Base-by-base conservation (phyloP, 2,329 filamentous ascomycete genomes). In the Aspergillus eucalypticola region DNA sequence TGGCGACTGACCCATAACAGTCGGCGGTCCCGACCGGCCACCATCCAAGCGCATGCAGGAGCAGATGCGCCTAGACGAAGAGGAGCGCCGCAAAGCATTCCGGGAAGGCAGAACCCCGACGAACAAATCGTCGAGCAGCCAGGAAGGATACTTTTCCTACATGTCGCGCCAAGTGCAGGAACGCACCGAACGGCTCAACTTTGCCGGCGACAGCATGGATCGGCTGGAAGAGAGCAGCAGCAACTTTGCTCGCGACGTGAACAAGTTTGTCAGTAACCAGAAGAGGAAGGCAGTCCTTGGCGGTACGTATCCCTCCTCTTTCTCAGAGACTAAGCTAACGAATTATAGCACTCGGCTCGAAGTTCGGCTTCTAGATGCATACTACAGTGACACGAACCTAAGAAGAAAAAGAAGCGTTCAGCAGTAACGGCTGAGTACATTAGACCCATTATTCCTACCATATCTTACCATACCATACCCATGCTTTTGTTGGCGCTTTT, bases 101-200 rank as follows among this genome's bases (percentile, higher is more conserved):
- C 64, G 75, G 63, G 76, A 74, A 67, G 79, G 57, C 71, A 72
- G 61, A 67, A 73, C 75, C 0, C 68, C 74, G 3, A 67, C 74
- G 15, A 65, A 66, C 13, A 53, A 56, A 29, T 54, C 59, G 7
- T 61, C 64, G 50, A 73, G 76, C 61, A 79, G 84, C 60, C 88
- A 96, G 39, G 84, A 88, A 66, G 83, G 85, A 8, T 88, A 88
- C 70, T 86, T 84, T 69, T 88, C 92, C 46, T 98, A 96, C 72
- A 87, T 98, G 76, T 88, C 90, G 8, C 84, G 93, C 38, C 91
- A 96, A 74, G 77, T 99, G 49, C 92, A 96, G 68, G 93, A 98
- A 77, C 81, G 95, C 54, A 96, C 95, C 0, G 92, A 98, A 78
- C 92, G 89, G 71, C 80, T 99, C 60, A 90, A 88, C 48, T 80